Conservation (phyloP, 768 basidiomycete genomes). For the Crepidotus variabilis region DNA sequence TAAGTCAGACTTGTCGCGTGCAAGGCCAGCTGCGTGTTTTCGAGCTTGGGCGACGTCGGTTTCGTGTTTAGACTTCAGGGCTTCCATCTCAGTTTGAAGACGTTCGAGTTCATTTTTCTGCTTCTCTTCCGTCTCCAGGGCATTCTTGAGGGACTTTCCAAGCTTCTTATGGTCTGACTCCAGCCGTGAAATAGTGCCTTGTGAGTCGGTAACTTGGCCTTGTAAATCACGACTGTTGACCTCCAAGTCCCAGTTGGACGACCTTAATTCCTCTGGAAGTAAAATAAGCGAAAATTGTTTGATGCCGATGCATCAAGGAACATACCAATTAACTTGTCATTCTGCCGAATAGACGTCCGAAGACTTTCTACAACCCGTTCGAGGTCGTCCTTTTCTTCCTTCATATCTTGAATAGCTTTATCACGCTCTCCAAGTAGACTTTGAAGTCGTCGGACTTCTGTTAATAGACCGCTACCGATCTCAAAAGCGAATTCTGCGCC, state of each 20-base stretch:
- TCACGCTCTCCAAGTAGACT: constrained; percentile 89
- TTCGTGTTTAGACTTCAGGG: constrained; percentile 88
- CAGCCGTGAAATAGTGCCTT: constrained; percentile 61
- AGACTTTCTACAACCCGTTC: constrained; percentile 76
- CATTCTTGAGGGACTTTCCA: constrained; percentile 63
- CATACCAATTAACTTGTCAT: constrained; percentile 72
- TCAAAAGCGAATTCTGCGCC: constrained; percentile 91
- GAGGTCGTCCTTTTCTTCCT: constrained; percentile 88
- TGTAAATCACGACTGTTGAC: constrained; percentile 87
- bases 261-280: constrained; percentile 83
- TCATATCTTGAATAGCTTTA: constrained; percentile 87
- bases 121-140: constrained; percentile 75
- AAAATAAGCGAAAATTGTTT: constrained; percentile 1
- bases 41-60: constrained; percentile 91
- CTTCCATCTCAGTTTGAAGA: constrained; percentile 56
- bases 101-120: constrained; percentile 87
- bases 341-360: constrained; percentile 67
- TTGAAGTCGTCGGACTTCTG: constrained; percentile 89
- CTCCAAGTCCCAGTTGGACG: constrained; percentile 99
- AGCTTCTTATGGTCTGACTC: constrained; percentile 84
- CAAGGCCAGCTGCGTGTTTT: constrained; percentile 80
- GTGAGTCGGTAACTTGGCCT: constrained; percentile 60
- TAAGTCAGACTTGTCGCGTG: constrained; percentile 90
- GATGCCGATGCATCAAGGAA: constrained; percentile 3
- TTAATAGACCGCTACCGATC: constrained; percentile 88